Conservation (phyloP, 169 alveolate genomes). For the Plasmodium inui region DNA sequence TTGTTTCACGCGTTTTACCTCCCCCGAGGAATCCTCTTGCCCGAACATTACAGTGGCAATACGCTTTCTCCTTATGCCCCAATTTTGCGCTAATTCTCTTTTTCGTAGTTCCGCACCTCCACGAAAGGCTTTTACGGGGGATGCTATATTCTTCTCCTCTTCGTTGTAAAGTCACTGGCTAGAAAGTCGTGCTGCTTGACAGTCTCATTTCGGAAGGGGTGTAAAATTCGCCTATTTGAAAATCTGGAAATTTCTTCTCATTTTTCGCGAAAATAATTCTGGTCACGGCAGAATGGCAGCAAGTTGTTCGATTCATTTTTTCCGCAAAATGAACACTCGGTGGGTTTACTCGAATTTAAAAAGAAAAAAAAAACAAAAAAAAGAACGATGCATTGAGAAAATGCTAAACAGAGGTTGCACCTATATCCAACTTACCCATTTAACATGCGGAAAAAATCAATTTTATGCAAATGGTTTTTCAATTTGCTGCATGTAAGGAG, state of each 20-base stretch:
- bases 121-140: background rate
- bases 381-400: background rate
- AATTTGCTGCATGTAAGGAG: background rate
- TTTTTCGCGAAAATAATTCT: background rate
- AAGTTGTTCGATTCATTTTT: background rate
- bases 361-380: background rate
- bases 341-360: background rate
- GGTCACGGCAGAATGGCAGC: background rate
- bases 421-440: background rate
- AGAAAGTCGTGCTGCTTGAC: background rate
- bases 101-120: background rate
- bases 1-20: background rate
- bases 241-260: background rate
- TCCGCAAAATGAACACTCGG: background rate
- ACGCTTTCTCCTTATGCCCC: background rate
- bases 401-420: background rate
- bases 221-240: background rate
- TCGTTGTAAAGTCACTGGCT: background rate
- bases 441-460: background rate
- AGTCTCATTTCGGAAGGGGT: background rate
- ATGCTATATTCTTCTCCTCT: background rate
- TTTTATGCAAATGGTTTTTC: background rate
- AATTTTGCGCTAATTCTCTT: background rate
- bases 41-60: constrained; percentile 10
- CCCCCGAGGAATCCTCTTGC: constrained; percentile 12